Conservation (phyloP, 768 basidiomycete genomes). For the Lactarius sanguifluus region DNA sequence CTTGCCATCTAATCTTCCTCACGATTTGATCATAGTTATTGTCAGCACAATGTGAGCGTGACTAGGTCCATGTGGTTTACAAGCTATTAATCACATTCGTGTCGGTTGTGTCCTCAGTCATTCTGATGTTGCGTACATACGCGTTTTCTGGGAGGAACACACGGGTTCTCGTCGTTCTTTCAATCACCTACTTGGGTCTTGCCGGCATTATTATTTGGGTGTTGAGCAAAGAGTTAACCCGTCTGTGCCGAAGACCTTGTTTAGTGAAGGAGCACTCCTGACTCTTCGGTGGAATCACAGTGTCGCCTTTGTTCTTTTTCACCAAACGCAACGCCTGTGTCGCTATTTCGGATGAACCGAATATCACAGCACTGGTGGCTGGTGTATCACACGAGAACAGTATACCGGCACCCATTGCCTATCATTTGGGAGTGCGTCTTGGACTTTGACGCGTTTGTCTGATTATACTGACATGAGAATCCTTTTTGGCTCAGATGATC, state of each 20-base stretch:
- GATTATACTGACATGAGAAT: neutral
- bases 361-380: neutral
- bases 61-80: neutral
- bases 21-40: conserved; percentile 8
- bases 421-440: conserved; percentile 23
- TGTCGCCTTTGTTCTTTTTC: conserved; percentile 3
- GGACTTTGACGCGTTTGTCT: neutral
- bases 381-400: neutral
- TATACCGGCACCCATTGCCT: neutral
- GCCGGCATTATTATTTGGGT: conserved; percentile 17
- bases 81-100: conserved; percentile 6
- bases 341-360: neutral
- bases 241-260: conserved; percentile 1
- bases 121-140: conserved; percentile 29
- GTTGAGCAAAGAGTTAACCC: neutral
- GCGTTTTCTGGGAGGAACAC: conserved; percentile 23
- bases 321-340: conserved; percentile 13
- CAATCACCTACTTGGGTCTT: conserved; percentile 2
- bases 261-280: neutral
- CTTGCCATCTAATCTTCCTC: neutral
- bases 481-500: conserved; percentile 7
- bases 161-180: conserved; percentile 13
- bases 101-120: conserved; percentile 12
- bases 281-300: conserved; percentile 12
- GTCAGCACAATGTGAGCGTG: conserved; percentile 21